These are phyloP conservation scores for Neopestalotiopsis rosae DNA, from an alignment of 2,329 filamentous ascomycete species.

Conservation along the genomic window DNA sequence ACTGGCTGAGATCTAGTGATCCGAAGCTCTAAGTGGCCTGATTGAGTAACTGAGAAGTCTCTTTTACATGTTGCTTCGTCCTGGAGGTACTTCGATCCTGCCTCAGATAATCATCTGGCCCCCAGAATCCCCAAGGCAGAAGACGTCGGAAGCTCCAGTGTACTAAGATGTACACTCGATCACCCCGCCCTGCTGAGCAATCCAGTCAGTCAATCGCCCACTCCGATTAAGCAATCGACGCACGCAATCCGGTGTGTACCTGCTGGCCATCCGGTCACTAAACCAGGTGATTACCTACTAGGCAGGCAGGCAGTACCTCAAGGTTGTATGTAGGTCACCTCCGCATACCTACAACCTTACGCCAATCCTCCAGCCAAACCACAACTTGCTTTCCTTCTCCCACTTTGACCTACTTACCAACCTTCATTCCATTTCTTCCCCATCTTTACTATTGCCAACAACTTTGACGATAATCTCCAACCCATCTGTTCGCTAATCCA, in stretches of 20 bases:
- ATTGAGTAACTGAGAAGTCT: background rate
- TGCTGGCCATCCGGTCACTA: background rate
- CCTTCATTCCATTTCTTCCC: background rate
- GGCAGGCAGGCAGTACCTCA: background rate
- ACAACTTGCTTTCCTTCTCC: background rate
- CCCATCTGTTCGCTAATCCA: background rate
- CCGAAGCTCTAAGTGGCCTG: background rate
- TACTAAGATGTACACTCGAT: background rate
- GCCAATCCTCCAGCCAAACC: background rate
- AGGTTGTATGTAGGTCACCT: background rate
- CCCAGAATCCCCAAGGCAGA: background rate
- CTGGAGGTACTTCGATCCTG: background rate
- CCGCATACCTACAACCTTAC: background rate
- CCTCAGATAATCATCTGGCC: background rate
- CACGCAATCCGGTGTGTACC: conserved; percentile 2
- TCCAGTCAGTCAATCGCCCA: background rate
- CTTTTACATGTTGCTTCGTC: background rate
- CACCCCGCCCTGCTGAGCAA: background rate
- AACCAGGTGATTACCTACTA: background rate
- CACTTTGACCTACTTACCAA: background rate
- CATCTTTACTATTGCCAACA: background rate
- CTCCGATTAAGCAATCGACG: background rate
- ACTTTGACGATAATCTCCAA: background rate
- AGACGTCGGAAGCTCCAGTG: background rate
- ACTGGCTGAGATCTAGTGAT: background rate